Conservation (phyloP, 2,329 filamentous ascomycete genomes). For the Septoria linicola region DNA sequence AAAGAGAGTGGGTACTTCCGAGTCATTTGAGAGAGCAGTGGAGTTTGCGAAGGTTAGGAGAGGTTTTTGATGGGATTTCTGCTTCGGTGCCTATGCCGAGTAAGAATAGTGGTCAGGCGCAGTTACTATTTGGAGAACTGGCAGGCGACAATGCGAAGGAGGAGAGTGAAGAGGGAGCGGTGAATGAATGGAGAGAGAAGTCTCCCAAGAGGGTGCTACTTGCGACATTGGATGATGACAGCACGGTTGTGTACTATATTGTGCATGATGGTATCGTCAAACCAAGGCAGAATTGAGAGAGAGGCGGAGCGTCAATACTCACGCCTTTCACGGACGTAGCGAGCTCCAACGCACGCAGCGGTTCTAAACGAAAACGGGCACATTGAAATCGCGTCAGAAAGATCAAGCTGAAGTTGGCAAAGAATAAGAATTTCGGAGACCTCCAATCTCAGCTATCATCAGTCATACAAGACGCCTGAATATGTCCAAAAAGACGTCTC, state of each 20-base stretch:
- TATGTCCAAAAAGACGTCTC: no score
- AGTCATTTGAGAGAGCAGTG: slow-evolving; percentile 71
- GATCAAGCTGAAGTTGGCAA: no score
- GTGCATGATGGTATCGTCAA: slow-evolving; percentile 86
- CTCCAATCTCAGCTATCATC: no score
- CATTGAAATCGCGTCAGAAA: no score
- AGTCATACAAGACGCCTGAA: no score
- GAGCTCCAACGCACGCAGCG: no score
- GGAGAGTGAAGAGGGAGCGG: slow-evolving; percentile 27
- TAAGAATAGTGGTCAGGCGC: slow-evolving; percentile 19
- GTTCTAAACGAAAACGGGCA: no score
- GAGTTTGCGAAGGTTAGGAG: slow-evolving; percentile 64
- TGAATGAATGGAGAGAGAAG: slow-evolving; percentile 43
- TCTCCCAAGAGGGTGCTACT: slow-evolving; percentile 66
- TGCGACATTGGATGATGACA: slow-evolving; percentile 74
- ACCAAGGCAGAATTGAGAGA: slow-evolving; percentile 71
- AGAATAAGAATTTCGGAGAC: no score
- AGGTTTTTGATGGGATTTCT: slow-evolving; percentile 62
- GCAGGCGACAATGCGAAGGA: slow-evolving; percentile 24
- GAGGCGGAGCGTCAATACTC: background rate
- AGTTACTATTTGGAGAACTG: slow-evolving; percentile 20
- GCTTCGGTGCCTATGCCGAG: slow-evolving; percentile 41
- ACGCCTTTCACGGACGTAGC: no score
- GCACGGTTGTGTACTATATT: slow-evolving; percentile 80
- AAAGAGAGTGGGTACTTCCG: slow-evolving; percentile 75